A percentile compares a stretch with the other conserved stretches of the same genome.
These are phyloP conservation scores for Linum lewisii DNA, from an alignment of 345 rosid species.

Conservation along the genomic window DNA sequence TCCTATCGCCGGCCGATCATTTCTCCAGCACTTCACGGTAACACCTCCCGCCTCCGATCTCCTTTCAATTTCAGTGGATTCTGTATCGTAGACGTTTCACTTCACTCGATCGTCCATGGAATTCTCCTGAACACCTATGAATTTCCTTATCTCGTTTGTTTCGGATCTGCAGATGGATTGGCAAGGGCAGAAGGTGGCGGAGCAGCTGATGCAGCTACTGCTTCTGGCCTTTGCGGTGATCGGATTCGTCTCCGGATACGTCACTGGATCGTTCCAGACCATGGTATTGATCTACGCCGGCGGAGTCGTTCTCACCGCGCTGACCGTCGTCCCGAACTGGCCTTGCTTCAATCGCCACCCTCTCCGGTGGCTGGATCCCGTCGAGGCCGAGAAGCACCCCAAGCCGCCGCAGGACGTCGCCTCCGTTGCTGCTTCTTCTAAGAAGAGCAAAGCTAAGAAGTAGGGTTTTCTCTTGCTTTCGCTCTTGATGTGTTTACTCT, in stretches of 20 bases:
- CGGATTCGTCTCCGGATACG: conserved; percentile 44
- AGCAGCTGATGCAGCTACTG: conserved; percentile 86
- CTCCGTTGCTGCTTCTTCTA: conserved; percentile 5
- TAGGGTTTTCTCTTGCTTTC: background rate
- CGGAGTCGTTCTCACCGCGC: conserved; percentile 57
- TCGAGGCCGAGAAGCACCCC: conserved; percentile 74
- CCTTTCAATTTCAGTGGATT: too few species aligned
- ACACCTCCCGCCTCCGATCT: too few species aligned
- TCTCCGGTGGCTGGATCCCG: conserved; percentile 75
- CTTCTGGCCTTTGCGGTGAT: conserved; percentile 50
- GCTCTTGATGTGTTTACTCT: background rate
- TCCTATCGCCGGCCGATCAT: too few species aligned
- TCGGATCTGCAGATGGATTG: conserved; percentile 56
- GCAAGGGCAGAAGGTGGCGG: conserved; percentile 94
- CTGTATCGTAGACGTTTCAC: too few species aligned
- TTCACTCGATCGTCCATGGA: too few species aligned
- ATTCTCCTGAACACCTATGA: background rate
- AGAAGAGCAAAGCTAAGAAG: conserved; percentile 45
- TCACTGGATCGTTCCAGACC: conserved; percentile 55
- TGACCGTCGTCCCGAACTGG: conserved; percentile 84
- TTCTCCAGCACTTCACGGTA: too few species aligned
- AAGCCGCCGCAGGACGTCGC: conserved; percentile 39
- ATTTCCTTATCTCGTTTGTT: background rate
- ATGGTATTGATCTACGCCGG: conserved; percentile 70
- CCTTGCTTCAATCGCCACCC: conserved; percentile 74